Base-by-base conservation (phyloP, 768 basidiomycete genomes). In the Fomitopsis serialis region DNA sequence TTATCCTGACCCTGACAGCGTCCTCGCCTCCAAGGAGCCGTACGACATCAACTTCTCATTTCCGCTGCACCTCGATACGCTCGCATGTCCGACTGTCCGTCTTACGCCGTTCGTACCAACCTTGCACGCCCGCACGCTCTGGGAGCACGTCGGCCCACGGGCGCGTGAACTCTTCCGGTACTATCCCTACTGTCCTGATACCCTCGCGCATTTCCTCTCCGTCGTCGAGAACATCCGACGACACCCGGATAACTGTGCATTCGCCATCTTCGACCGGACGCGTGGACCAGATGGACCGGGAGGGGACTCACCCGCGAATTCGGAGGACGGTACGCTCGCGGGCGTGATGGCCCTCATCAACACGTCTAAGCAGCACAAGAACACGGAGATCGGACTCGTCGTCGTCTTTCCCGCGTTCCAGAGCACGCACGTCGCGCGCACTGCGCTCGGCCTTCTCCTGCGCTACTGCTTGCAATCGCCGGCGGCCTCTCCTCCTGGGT, bases 191-290 rank as follows among this genome's bases (percentile, higher is more conserved):
- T 46, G 63, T 58, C 24, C 46, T 51, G 40, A 47, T 1, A 60
- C 55, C 0, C 57, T 64, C 40, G 50, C 62, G 15, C 47, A 49
- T 0, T 58, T 69, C 52, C 61, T 68, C 45, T 50, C 54, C 5
- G 57, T 42, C 48, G 22, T 61, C 43, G 54, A 65, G 17, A 27
- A 19, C 8, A 53, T 52, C 56, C 64, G 19, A 36, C 43, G 52
- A 19, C 24, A 19, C 46, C 52, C 15, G 8, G 70, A 34, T 45
- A 24, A 27, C 34, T 42, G 43, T 48, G 22, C 71, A 0, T 74
- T 73, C 54, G 73, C 72, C 45, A 67, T 67, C 34, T 68, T 74
- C 56, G 79, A 80, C 60, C 70, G 69, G 48, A 70, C 68, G 13
- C 60, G 62, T 34, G 6, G 29, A 5, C 29, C 29, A 11, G 29